phyloP scores from a whole-genome alignment of 441 rosid genomes.

The Arabidopsis lyrata region DNA sequence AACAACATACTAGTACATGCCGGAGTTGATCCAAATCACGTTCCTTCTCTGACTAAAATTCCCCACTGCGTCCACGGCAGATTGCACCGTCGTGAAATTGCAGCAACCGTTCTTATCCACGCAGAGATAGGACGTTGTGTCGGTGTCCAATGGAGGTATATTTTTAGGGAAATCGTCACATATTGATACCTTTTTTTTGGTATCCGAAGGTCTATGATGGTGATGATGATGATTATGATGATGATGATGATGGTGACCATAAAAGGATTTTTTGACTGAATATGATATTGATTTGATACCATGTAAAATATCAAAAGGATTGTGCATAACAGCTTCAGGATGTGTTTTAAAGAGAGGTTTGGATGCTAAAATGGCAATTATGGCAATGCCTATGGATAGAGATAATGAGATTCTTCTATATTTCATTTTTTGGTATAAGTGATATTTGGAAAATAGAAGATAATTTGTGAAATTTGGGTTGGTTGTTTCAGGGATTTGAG shows the following conservation, averaged over 20 bases:
- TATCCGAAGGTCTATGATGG: conserved; percentile 42
- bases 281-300: conserved; percentile 30
- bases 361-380: conserved; percentile 55
- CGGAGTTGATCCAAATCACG: conserved; percentile 82
- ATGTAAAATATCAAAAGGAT: conserved; percentile 31
- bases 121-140: conserved; percentile 64
- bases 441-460: not conserved
- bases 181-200: conserved; percentile 46
- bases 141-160: conserved; percentile 74
- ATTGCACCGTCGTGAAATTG: conserved; percentile 83
- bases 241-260: conserved; percentile 16
- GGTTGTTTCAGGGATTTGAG: not conserved
- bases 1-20: conserved; percentile 75
- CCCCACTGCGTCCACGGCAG: conserved; percentile 69
- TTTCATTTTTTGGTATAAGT: conserved; percentile 3
- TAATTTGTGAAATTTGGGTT: conserved; percentile 2
- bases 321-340: conserved; percentile 7
- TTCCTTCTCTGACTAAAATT: conserved; percentile 66
- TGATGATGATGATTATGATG: conserved; percentile 27
- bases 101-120: conserved; percentile 86
- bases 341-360: conserved; percentile 39
- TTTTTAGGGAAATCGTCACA: conserved; percentile 77
- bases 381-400: conserved; percentile 49
- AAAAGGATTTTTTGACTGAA: conserved; percentile 2
- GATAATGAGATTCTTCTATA: conserved; percentile 41